These are phyloP conservation scores for Dactylellina haptotyla DNA, from an alignment of 2,329 filamentous ascomycete genomes.

Conservation along the genomic window DNA sequence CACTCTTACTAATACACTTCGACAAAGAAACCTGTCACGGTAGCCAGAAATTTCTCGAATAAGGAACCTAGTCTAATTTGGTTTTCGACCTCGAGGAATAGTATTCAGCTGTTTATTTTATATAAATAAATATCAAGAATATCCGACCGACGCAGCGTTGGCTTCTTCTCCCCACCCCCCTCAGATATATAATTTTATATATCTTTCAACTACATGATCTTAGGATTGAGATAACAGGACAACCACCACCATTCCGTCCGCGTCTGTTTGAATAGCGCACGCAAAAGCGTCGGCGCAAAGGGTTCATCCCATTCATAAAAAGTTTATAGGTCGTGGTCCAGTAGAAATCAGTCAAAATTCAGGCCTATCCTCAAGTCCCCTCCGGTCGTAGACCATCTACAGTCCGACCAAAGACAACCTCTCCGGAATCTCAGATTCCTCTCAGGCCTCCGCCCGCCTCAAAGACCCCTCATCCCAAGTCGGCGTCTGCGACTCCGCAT, in stretches of 20 bases:
- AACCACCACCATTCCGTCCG: slow-evolving; percentile 13
- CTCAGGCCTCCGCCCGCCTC: slow-evolving; percentile 50
- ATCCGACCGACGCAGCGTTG: too few species aligned
- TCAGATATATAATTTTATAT: slow-evolving; percentile 13
- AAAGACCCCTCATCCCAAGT: slow-evolving; percentile 54
- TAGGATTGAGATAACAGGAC: slow-evolving; percentile 43
- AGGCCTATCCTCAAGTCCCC: slow-evolving; percentile 52
- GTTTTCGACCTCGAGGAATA: too few species aligned
- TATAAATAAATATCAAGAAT: too few species aligned
- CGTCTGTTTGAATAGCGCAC: slow-evolving; percentile 40
- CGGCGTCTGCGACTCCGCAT: slow-evolving; percentile 52
- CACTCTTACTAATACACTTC: slow-evolving; percentile 26
- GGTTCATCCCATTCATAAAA: slow-evolving; percentile 45
- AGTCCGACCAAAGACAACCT: slow-evolving; percentile 53
- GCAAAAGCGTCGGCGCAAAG: slow-evolving; percentile 50
- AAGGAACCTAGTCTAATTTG: too few species aligned
- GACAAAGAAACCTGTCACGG: slow-evolving; percentile 33
- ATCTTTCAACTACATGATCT: slow-evolving; percentile 37
- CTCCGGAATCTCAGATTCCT: slow-evolving; percentile 53
- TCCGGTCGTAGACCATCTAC: slow-evolving; percentile 53
- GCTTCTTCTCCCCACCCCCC: background rate
- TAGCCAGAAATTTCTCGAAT: slow-evolving; percentile 52
- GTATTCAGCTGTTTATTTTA: too few species aligned
- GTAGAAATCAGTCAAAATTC: slow-evolving; percentile 55
- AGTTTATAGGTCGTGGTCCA: slow-evolving; percentile 49